These are phyloP conservation scores for Hymenoscyphus linearis DNA, from an alignment of 2,329 filamentous ascomycete species.

Conservation along the genomic window DNA sequence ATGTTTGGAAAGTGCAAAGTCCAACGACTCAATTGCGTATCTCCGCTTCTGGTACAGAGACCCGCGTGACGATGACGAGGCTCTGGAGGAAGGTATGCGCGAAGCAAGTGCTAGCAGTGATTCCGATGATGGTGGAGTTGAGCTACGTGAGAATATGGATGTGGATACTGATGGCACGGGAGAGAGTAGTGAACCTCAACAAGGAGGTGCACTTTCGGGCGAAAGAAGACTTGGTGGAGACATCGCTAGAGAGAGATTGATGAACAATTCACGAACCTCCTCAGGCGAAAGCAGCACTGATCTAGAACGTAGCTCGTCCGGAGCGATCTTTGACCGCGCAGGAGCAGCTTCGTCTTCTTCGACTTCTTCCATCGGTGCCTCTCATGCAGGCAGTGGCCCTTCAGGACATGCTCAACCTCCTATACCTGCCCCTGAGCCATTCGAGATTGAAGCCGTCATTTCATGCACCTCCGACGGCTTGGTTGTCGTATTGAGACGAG, in stretches of 20 bases:
- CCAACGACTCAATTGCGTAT: slow-evolving; percentile 87
- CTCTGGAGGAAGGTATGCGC: slow-evolving; percentile 38
- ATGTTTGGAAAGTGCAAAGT: slow-evolving; percentile 79
- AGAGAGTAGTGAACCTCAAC: slow-evolving; percentile 5
- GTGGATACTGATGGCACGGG: slow-evolving; percentile 29
- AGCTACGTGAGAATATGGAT: slow-evolving; percentile 33
- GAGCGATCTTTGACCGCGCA: slow-evolving; percentile 40
- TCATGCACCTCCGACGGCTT: slow-evolving; percentile 86
- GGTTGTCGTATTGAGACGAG: slow-evolving; percentile 72
- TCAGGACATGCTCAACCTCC: background rate
- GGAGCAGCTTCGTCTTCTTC: slow-evolving; percentile 19
- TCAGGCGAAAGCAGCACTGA: slow-evolving; percentile 43
- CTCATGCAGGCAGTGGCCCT: slow-evolving; percentile 8
- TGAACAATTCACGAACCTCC: slow-evolving; percentile 32
- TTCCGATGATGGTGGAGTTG: slow-evolving; percentile 43
- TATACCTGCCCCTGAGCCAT: slow-evolving; percentile 34
- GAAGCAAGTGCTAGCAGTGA: slow-evolving; percentile 38
- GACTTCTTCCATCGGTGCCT: slow-evolving; percentile 27
- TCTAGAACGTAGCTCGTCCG: slow-evolving; percentile 34
- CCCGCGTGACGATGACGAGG: slow-evolving; percentile 54
- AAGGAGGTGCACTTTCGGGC: background rate
- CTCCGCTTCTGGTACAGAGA: slow-evolving; percentile 81
- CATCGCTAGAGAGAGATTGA: slow-evolving; percentile 5
- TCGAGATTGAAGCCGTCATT: slow-evolving; percentile 84
- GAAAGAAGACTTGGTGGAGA: background rate